Evolutionary conservation across 1,139 yeast species (phyloP), one percentile per base, ranked within the genome.

Genomic region (Debaryomyces sp.): DNA sequence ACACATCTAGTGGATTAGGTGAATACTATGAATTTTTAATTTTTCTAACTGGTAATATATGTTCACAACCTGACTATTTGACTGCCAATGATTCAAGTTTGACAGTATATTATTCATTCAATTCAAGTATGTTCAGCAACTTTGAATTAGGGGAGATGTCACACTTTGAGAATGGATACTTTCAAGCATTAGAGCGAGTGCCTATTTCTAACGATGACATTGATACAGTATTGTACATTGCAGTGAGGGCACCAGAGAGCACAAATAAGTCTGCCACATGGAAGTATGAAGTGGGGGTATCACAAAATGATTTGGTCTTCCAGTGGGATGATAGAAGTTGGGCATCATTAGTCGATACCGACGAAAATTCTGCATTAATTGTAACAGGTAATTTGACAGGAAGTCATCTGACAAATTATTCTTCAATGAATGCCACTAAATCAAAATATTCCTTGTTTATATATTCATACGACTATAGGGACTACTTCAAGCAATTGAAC

Each of bases 261-360:
- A 61, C 68, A 5, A 65, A 70, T 42, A 54, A 56, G 24, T 55
- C 70, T 2, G 80, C 75, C 13, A 47, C 56, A 4, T 85, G 90
- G 87, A 57, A 70, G 6, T 88, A 87, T 58, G 82, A 85, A 61
- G 67, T 91, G 32, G 94, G 91, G 2, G 80, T 84, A 2, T 87
- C 94, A 1, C 87, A 84, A 54, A 73, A 73, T 45, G 84, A 81
- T 54, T 75, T 87, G 52, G 81, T 83, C 1, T 88, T 82, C 63
- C 87, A 85, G 55, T 88, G 89, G 85, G 91, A 85, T 61, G 74
- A 75, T 43, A 68, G 81, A 17, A 68, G 84, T 27, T 78, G 84
- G 75, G 79, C 89, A 0, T 68, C 72, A 34, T 70, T 88, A 13
- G 81, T 89, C 3, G 97, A 90, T 61, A 71, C 91, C 0, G 97